Evolutionary conservation across 805 yeast species (phyloP).

Genomic region (Nakazawaea holstii): DNA sequence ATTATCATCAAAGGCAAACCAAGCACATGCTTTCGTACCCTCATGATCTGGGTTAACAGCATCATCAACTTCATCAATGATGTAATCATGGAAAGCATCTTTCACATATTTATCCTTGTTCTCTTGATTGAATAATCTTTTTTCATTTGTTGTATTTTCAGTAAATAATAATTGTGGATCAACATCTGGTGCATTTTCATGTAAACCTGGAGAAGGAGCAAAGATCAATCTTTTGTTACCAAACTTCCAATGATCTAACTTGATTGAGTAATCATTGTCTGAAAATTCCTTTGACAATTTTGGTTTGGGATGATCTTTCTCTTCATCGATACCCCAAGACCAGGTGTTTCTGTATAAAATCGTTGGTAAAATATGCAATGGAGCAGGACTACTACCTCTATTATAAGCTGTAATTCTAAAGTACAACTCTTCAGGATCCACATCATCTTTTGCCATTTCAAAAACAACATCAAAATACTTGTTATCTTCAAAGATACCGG

Average conservation of each 20-base stretch:
- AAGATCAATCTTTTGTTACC: slow-evolving; percentile 64
- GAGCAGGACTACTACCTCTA: slow-evolving; percentile 79
- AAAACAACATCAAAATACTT: slow-evolving; percentile 83
- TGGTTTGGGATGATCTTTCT: slow-evolving; percentile 44
- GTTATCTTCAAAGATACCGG: slow-evolving; percentile 65
- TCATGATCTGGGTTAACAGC: slow-evolving; percentile 63
- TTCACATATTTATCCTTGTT: slow-evolving; percentile 62
- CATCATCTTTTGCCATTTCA: slow-evolving; percentile 84
- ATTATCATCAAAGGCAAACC: slow-evolving; percentile 70
- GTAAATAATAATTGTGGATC: slow-evolving; percentile 78
- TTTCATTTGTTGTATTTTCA: slow-evolving; percentile 80
- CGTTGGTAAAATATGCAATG: slow-evolving; percentile 82
- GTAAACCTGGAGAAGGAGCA: slow-evolving; percentile 79
- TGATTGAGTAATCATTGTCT: slow-evolving; percentile 41
- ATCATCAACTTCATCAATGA: slow-evolving; percentile 52
- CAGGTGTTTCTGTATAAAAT: slow-evolving; percentile 82
- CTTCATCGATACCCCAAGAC: slow-evolving; percentile 76
- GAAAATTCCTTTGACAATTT: slow-evolving; percentile 32
- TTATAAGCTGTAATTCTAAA: slow-evolving; percentile 87
- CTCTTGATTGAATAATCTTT: slow-evolving; percentile 58
- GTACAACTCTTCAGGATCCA: slow-evolving; percentile 72
- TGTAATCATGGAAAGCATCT: slow-evolving; percentile 87
- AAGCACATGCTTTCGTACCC: slow-evolving; percentile 86
- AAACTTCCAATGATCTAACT: slow-evolving; percentile 60
- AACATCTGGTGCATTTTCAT: slow-evolving; percentile 56